phyloP scores from a whole-genome alignment of 1,284 basidiomycete genomes.

The Ganoderma sinense region DNA sequence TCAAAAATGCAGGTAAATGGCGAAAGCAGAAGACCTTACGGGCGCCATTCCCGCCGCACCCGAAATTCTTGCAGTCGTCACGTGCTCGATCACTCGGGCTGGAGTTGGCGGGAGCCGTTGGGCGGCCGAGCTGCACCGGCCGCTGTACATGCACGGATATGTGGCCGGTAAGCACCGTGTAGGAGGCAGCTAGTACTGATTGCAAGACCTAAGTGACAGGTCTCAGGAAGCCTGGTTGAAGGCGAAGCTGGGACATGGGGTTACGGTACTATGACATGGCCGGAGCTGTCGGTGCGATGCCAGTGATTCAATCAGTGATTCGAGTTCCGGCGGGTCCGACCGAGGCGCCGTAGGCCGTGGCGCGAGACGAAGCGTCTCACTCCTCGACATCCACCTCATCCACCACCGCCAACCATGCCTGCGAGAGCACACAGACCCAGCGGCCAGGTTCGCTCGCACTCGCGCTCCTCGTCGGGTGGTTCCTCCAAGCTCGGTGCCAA shows the following conservation, averaged over 20 bases:
- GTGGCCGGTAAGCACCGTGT: background rate
- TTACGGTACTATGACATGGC: background rate
- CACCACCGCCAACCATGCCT: constrained; percentile 49
- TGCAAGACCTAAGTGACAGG: background rate
- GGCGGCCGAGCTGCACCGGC: background rate
- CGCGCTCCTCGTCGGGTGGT: constrained; percentile 63
- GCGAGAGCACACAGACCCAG: constrained; percentile 53
- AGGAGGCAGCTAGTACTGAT: background rate
- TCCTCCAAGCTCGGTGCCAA: constrained; percentile 63
- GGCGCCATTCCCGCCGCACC: constrained; percentile 7
- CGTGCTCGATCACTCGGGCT: constrained; percentile 8
- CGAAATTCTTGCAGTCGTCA: constrained; percentile 25
- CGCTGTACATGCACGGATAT: background rate
- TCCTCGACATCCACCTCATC: constrained; percentile 11
- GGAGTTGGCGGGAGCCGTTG: background rate
- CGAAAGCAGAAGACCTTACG: constrained; percentile 10
- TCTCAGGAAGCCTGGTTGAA: background rate
- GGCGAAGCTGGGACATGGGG: background rate
- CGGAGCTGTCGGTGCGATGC: constrained; percentile 28
- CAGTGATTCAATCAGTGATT: too few species aligned
- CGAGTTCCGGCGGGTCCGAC: constrained; percentile 23
- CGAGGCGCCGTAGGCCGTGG: constrained; percentile 16
- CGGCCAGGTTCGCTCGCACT: constrained; percentile 62
- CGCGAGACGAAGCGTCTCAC: constrained; percentile 6
- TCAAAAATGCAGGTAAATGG: constrained; percentile 3